phyloP scores from a whole-genome alignment of 225 moss, liverwort and hornwort species.

The Bryum argenteum region DNA sequence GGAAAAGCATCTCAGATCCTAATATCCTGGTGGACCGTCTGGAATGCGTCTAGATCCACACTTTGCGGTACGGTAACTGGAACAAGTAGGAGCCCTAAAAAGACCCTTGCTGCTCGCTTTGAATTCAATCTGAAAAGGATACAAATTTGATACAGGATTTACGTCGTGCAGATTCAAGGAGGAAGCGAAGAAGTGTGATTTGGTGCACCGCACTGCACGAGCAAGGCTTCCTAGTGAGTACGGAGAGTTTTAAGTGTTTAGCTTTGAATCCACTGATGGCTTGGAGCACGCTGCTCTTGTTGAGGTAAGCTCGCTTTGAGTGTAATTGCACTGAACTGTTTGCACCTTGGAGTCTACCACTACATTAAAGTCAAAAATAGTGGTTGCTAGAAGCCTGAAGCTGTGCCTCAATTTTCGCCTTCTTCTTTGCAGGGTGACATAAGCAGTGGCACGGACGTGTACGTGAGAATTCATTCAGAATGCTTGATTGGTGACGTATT shows the following conservation, averaged over 20 bases:
- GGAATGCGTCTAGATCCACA: no score
- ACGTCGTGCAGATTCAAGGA: conserved; percentile 41
- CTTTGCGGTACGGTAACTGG: no score
- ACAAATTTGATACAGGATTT: conserved; percentile 25
- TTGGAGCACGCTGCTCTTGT: conserved; percentile 94
- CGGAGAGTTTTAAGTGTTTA: conserved; percentile 77
- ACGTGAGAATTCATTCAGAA: conserved; percentile 94
- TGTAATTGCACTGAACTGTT: neutral
- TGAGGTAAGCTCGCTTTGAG: conserved; percentile 68
- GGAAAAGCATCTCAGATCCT: no score
- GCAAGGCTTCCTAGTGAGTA: conserved; percentile 84
- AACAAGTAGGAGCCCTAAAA: no score
- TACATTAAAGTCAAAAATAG: neutral
- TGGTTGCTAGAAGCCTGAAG: conserved; percentile 5
- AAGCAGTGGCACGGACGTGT: conserved; percentile 85
- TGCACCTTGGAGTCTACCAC: no score
- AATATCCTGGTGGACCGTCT: no score
- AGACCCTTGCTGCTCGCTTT: no score
- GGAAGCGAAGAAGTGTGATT: conserved; percentile 26
- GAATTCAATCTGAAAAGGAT: no score
- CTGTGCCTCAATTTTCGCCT: neutral
- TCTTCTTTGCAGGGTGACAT: conserved; percentile 77
- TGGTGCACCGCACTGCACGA: conserved; percentile 72
- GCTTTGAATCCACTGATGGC: conserved; percentile 84
- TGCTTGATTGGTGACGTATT: conserved; percentile 97